A percentile compares a stretch with the other conserved stretches of the same genome.
Conservation (phyloP, 768 basidiomycete species). For the Pholiota conissans region DNA sequence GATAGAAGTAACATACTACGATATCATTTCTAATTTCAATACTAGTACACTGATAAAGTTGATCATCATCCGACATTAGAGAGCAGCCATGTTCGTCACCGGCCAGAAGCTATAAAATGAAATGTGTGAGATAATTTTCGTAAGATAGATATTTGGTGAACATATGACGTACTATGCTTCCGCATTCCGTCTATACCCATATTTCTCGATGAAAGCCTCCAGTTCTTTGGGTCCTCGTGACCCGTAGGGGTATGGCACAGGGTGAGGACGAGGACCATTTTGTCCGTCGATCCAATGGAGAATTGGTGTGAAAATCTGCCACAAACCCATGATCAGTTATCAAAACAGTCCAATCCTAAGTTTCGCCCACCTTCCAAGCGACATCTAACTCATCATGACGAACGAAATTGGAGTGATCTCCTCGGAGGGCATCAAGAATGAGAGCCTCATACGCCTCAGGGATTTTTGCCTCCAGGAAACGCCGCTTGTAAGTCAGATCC, state of each 20-base stretch:
- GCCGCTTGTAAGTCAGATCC: constrained; percentile 96
- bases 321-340: not conserved
- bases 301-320: constrained; percentile 89
- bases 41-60: constrained; percentile 12
- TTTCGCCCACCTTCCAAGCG: constrained; percentile 85
- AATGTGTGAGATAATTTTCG: constrained; percentile 10
- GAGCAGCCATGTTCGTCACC: constrained; percentile 60
- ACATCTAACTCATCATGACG: constrained; percentile 95
- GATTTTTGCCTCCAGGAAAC: constrained; percentile 88
- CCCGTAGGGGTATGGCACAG: constrained; percentile 85
- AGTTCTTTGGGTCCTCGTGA: constrained; percentile 91
- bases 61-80: constrained; percentile 35
- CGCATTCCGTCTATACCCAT: constrained; percentile 72
- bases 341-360: no score
- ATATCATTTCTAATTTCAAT: constrained; percentile 7
- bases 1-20: not conserved
- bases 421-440: constrained; percentile 92
- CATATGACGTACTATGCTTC: constrained; percentile 69
- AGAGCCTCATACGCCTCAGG: constrained; percentile 97
- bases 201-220: constrained; percentile 70
- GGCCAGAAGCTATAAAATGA: constrained; percentile 63
- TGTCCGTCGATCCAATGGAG: constrained; percentile 94
- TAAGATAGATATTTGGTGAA: not conserved
- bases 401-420: constrained; percentile 99
- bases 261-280: constrained; percentile 64